Conservation (phyloP, 2,329 filamentous ascomycete species). For the Nemania diffusa region DNA sequence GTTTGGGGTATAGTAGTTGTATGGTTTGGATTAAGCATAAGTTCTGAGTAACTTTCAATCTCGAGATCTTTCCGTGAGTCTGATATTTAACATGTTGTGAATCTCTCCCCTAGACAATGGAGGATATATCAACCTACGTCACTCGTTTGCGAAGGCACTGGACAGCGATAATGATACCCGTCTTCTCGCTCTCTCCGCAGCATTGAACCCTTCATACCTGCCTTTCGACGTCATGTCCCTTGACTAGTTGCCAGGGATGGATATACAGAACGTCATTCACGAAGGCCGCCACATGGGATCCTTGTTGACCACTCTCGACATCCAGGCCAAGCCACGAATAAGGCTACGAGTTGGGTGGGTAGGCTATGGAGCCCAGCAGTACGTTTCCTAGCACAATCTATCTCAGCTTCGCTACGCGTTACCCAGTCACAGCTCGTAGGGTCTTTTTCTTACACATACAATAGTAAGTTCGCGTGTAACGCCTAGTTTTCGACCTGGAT, state of each 20-base stretch:
- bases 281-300: constrained; percentile 38
- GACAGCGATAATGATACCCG: constrained; percentile 1
- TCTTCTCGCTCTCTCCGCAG: constrained; percentile 21
- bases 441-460: neutral
- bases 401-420: constrained; percentile 15
- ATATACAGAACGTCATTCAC: constrained; percentile 44
- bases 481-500: constrained; percentile 2
- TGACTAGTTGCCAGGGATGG: constrained; percentile 17
- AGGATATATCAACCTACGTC: constrained; percentile 43
- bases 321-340: constrained; percentile 41
- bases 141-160: constrained; percentile 28
- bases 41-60: constrained; percentile 5
- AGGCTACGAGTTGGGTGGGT: constrained; percentile 36
- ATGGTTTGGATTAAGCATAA: constrained; percentile 37
- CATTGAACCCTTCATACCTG: constrained; percentile 34
- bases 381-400: neutral
- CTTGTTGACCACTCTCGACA: constrained; percentile 32
- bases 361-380: constrained; percentile 1
- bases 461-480: constrained; percentile 8
- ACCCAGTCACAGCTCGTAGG: constrained; percentile 20
- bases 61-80: constrained; percentile 32
- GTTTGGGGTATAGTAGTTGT: constrained; percentile 22
- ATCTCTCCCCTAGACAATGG: constrained; percentile 19
- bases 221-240: constrained; percentile 46
- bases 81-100: constrained; percentile 30